phyloP scores from a whole-genome alignment of 164 flowering plant species.

The Magnolia sinica region DNA sequence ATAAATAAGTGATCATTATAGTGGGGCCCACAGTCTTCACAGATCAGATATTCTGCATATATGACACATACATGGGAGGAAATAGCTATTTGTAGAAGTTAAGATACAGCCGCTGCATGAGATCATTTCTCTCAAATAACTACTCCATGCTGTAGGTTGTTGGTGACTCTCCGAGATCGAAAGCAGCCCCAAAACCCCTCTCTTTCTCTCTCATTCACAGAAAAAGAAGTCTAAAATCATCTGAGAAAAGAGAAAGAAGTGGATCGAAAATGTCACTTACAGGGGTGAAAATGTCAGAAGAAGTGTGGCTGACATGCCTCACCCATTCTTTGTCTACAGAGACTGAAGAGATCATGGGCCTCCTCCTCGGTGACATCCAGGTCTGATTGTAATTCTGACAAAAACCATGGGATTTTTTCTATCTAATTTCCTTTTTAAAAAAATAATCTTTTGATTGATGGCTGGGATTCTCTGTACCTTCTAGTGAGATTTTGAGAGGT shows the following conservation, averaged over 20 bases:
- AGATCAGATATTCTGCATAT: too few species aligned
- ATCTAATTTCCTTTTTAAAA: too few species aligned
- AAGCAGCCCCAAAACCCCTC: background rate
- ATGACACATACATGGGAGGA: too few species aligned
- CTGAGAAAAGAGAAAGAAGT: background rate
- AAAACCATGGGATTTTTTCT: background rate
- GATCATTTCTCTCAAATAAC: too few species aligned
- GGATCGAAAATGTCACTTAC: conserved; percentile 35
- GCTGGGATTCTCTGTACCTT: background rate
- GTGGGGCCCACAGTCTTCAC: too few species aligned
- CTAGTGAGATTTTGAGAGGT: background rate
- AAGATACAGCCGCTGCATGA: too few species aligned
- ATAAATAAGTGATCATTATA: too few species aligned
- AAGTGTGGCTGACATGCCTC: conserved; percentile 87
- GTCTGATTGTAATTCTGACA: conserved; percentile 21
- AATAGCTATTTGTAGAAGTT: too few species aligned
- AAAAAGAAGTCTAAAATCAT: background rate
- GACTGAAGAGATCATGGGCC: conserved; percentile 98
- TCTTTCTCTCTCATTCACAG: background rate
- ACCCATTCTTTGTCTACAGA: conserved; percentile 93
- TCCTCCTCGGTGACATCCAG: conserved; percentile 92
- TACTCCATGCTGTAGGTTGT: too few species aligned
- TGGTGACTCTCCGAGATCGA: background rate
- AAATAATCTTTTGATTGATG: background rate
- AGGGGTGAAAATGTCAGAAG: conserved; percentile 86